Percentiles rank a stretch among this genome's conserved stretches.
These are phyloP conservation scores for Mucor lusitanicus DNA, from an alignment of 371 early-diverging fungal species.

Conservation along the genomic window DNA sequence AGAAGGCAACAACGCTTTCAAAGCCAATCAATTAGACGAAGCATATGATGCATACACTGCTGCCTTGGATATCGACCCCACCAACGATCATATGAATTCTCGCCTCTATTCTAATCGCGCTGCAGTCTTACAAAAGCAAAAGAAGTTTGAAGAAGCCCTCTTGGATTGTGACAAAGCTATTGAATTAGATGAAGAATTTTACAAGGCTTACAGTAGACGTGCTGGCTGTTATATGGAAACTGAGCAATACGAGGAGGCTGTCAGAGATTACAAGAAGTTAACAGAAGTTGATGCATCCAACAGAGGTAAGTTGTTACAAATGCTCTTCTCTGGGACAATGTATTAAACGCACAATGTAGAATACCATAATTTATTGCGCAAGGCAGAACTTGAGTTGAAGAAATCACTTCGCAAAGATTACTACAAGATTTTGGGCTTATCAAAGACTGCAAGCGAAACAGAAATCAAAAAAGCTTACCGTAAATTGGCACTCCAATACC, in stretches of 20 bases:
- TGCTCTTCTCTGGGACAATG: too few relatives aligned
- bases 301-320: constrained; percentile 30
- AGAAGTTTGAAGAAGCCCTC: constrained; percentile 64
- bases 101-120: constrained; percentile 82
- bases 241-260: constrained; percentile 79
- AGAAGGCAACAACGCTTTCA: constrained; percentile 79
- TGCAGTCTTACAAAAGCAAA: constrained; percentile 66
- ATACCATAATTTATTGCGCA: constrained; percentile 60
- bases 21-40: constrained; percentile 53
- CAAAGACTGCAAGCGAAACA: constrained; percentile 73
- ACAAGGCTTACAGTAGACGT: constrained; percentile 78
- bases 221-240: constrained; percentile 78
- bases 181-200: constrained; percentile 61
- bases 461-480: constrained; percentile 96
- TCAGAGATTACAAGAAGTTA: constrained; percentile 72
- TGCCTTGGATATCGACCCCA: constrained; percentile 71
- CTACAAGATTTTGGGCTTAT: constrained; percentile 90
- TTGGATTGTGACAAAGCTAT: constrained; percentile 72
- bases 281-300: constrained; percentile 67
- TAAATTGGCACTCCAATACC: constrained; percentile 80
- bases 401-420: constrained; percentile 87
- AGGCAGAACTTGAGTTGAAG: constrained; percentile 74
- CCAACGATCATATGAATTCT: constrained; percentile 67
- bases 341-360: constrained; percentile 30
- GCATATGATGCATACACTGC: constrained; percentile 75